Conservation (phyloP, 768 basidiomycete species). For the Boletus vinaceobasis region DNA sequence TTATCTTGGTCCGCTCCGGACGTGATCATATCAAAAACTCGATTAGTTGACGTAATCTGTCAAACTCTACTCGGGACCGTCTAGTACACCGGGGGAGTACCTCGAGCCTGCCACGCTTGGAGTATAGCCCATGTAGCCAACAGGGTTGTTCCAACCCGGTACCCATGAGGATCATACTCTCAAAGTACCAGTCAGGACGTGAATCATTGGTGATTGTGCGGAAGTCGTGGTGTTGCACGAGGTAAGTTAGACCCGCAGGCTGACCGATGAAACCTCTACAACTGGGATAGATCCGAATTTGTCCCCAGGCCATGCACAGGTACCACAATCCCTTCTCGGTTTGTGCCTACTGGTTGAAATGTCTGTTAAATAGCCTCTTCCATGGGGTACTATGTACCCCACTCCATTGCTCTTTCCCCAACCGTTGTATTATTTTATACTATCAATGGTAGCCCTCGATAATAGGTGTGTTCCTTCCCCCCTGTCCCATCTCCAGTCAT, state of each 20-base stretch:
- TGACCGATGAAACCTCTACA: conserved; percentile 43
- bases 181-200: conserved; percentile 97
- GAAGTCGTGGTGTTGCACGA: conserved; percentile 92
- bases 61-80: conserved; percentile 82
- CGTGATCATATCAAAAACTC: too few relatives aligned
- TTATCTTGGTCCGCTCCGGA: too few relatives aligned
- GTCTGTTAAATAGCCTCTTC: too few relatives aligned
- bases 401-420: too few relatives aligned
- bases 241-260: conserved; percentile 76
- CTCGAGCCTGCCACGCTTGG: conserved; percentile 63
- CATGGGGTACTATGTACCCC: too few relatives aligned
- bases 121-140: conserved; percentile 85
- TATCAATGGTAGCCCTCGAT: conserved; percentile 27
- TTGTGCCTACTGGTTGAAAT: too few relatives aligned
- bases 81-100: conserved; percentile 79
- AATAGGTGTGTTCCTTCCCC: conserved; percentile 34
- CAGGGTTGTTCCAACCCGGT: conserved; percentile 84
- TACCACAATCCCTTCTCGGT: too few relatives aligned
- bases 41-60: conserved; percentile 74
- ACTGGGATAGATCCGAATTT: too few relatives aligned
- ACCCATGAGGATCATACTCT: conserved; percentile 90
- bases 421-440: neutral
- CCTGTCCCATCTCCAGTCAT: neutral
- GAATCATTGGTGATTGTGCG: conserved; percentile 83
- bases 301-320: too few relatives aligned